A percentile compares a stretch with the other conserved stretches of the same genome.
phyloP scores from a whole-genome alignment of 768 basidiomycete genomes.

The Thelephora aurantiotincta region DNA sequence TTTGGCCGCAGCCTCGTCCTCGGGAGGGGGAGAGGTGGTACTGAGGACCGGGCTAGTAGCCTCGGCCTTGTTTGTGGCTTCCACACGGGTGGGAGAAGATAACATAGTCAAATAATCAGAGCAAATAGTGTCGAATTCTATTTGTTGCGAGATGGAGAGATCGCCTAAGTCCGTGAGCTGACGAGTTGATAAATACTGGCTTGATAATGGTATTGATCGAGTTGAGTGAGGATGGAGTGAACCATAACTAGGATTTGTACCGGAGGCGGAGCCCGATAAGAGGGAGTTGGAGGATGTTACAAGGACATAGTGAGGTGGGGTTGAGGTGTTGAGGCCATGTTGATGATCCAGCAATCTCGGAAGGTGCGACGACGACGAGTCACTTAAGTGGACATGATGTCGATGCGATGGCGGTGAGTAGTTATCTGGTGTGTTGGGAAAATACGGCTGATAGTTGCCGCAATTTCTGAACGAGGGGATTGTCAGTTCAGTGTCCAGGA shows the following conservation, averaged over 20 bases:
- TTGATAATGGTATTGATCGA: conserved; percentile 1
- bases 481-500: neutral
- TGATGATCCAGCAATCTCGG: neutral
- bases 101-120: conserved; percentile 63
- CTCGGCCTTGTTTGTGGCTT: conserved; percentile 20
- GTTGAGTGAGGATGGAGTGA: neutral
- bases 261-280: neutral
- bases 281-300: neutral
- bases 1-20: conserved; percentile 18
- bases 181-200: conserved; percentile 3
- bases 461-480: neutral
- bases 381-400: neutral
- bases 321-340: neutral
- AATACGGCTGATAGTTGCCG: neutral
- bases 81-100: conserved; percentile 30
- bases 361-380: neutral
- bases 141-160: conserved; percentile 22
- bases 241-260: neutral
- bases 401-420: neutral
- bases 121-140: conserved; percentile 30
- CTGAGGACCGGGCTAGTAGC: conserved; percentile 15
- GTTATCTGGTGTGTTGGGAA: neutral
- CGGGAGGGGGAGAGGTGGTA: conserved; percentile 5
- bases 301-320: neutral
- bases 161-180: neutral